These are phyloP conservation scores for Neonectria punicea DNA, from an alignment of 2,329 filamentous ascomycete species.

Conservation along the genomic window DNA sequence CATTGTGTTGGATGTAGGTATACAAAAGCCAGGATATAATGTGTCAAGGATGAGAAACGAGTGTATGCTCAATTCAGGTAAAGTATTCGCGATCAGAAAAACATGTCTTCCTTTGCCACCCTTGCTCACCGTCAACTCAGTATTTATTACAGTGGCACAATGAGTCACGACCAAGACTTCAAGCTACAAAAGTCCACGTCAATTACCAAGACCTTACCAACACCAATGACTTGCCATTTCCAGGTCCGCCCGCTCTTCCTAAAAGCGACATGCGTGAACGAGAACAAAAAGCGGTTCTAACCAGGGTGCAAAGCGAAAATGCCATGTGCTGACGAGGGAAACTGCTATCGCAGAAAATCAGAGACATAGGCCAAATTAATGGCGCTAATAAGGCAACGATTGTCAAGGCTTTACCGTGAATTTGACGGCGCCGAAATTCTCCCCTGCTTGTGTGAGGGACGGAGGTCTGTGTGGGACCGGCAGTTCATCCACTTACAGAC, in stretches of 20 bases:
- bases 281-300: neutral
- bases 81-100: neutral
- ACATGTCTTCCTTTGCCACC: neutral
- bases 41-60: neutral
- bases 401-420: neutral
- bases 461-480: neutral
- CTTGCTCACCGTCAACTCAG: neutral
- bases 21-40: neutral
- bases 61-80: neutral
- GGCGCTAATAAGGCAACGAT: neutral
- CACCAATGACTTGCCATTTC: conserved; percentile 2
- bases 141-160: neutral
- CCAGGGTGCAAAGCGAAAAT: neutral
- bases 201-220: neutral
- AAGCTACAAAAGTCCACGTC: conserved; percentile 16
- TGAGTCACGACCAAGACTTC: conserved; percentile 8
- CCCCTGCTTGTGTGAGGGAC: neutral
- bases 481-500: conserved; percentile 21
- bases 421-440: neutral
- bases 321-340: neutral
- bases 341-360: neutral
- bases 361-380: neutral
- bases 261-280: neutral
- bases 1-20: conserved; percentile 27
- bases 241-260: conserved; percentile 3